phyloP scores from a whole-genome alignment of 139 green algal genomes.

The Deuterostichococcus epilithicus region DNA sequence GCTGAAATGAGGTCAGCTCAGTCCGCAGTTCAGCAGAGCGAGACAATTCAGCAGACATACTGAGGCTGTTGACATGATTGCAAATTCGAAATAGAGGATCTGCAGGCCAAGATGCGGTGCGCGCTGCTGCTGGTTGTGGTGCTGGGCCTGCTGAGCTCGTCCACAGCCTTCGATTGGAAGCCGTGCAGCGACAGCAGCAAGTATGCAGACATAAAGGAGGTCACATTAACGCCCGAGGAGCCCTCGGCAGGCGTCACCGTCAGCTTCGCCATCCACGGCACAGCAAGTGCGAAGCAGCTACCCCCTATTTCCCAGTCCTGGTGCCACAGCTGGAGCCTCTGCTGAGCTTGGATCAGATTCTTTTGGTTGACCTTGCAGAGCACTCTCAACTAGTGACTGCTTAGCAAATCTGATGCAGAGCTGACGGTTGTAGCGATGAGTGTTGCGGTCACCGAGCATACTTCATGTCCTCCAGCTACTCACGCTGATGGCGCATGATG shows the following conservation, averaged over 20 bases:
- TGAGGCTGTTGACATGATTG: too few species aligned
- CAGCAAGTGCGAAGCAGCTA: not conserved
- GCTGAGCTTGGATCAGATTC: too few species aligned
- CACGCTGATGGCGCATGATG: slow-evolving; percentile 1
- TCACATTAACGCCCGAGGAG: slow-evolving; percentile 1
- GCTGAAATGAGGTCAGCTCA: too few species aligned
- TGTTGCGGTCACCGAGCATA: not conserved
- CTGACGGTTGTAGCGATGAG: too few species aligned
- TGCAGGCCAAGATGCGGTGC: not conserved
- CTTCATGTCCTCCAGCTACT: not conserved
- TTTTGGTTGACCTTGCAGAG: too few species aligned
- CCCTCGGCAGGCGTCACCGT: slow-evolving; percentile 3
- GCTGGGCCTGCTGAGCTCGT: not conserved
- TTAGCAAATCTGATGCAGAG: too few species aligned
- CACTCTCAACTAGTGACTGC: too few species aligned
- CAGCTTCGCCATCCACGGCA: not conserved
- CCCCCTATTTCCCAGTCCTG: too few species aligned
- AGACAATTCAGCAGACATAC: too few species aligned
- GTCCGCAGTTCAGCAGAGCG: too few species aligned
- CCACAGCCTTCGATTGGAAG: slow-evolving; percentile 2
- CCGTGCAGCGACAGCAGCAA: not conserved
- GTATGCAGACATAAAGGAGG: not conserved
- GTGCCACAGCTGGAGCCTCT: too few species aligned
- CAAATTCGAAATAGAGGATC: too few species aligned
- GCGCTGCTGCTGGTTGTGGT: not conserved